phyloP scores from a whole-genome alignment of 2,329 filamentous ascomycete genomes.

The Ophiosphaerella herpotricha region DNA sequence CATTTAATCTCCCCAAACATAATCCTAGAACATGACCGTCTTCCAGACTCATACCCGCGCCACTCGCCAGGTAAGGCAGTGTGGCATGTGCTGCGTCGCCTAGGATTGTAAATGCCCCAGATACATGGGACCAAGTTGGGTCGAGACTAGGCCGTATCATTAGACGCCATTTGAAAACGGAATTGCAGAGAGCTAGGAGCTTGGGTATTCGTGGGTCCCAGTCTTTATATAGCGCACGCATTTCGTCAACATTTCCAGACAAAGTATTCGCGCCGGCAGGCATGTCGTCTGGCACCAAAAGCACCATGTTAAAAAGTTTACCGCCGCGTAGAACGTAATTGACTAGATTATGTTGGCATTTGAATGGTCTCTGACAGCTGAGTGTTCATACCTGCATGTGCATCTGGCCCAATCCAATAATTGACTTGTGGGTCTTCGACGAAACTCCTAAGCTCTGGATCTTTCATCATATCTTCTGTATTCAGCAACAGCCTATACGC shows the following conservation, averaged over 20 bases:
- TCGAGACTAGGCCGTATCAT: conserved; percentile 61
- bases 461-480: conserved; percentile 52
- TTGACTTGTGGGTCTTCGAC: conserved; percentile 56
- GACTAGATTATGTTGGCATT: conserved; percentile 38
- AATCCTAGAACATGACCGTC: conserved; percentile 63
- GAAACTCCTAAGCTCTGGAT: conserved; percentile 52
- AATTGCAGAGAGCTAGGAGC: conserved; percentile 61
- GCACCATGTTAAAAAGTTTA: conserved; percentile 57
- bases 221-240: conserved; percentile 58
- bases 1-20: conserved; percentile 55
- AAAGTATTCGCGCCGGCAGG: conserved; percentile 52
- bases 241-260: conserved; percentile 58
- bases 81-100: conserved; percentile 70
- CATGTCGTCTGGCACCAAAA: conserved; percentile 58
- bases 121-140: conserved; percentile 61
- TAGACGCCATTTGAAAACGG: conserved; percentile 65
- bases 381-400: conserved; percentile 45
- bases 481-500: conserved; percentile 56
- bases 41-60: conserved; percentile 65
- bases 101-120: conserved; percentile 62
- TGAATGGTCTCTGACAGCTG: neutral
- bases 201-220: conserved; percentile 64
- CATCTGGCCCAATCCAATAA: conserved; percentile 59
- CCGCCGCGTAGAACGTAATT: conserved; percentile 57
- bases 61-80: conserved; percentile 64